phyloP scores from a whole-genome alignment of 2,329 filamentous ascomycete genomes.

The Curvularia hawaiiensis region DNA sequence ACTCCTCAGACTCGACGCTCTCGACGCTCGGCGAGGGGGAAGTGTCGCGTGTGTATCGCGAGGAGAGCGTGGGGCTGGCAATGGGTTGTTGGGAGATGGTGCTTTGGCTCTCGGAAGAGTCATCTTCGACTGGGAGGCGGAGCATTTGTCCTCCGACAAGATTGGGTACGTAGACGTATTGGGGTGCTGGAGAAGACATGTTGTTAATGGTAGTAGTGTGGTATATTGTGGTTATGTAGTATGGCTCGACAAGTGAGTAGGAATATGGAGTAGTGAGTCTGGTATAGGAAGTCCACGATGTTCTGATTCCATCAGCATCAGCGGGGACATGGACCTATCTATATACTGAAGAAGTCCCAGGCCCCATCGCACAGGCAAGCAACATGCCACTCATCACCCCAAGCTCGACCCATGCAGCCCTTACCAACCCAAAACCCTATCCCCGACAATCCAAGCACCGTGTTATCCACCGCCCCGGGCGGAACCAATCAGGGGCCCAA shows the following conservation, averaged over 20 bases:
- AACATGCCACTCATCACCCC: constrained; percentile 15
- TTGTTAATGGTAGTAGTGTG: constrained; percentile 16
- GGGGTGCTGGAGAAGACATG: constrained; percentile 37
- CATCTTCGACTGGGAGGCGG: constrained; percentile 39
- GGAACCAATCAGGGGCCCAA: constrained; percentile 8
- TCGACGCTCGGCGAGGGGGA: constrained; percentile 37
- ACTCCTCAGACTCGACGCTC: constrained; percentile 33
- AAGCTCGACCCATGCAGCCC: constrained; percentile 23
- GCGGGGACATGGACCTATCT: constrained; percentile 10
- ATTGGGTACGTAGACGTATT: constrained; percentile 49
- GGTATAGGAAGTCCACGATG: constrained; percentile 2
- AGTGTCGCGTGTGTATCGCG: constrained; percentile 27
- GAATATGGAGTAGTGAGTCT: not conserved
- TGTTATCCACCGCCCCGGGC: constrained; percentile 2
- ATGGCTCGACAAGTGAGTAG: not conserved
- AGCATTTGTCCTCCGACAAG: constrained; percentile 47
- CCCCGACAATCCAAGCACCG: constrained; percentile 25
- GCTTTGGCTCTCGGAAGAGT: constrained; percentile 27
- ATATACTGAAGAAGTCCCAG: constrained; percentile 12
- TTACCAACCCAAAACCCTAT: constrained; percentile 30
- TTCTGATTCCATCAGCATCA: constrained; percentile 1
- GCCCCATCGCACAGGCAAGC: constrained; percentile 4
- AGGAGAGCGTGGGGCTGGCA: constrained; percentile 17
- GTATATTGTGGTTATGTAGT: constrained; percentile 1
- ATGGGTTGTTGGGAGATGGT: constrained; percentile 23